A percentile compares a stretch with the other conserved stretches of the same genome.
Evolutionary conservation across 306 rosid species (phyloP).

Genomic region (Styphnolobium japonicum): DNA sequence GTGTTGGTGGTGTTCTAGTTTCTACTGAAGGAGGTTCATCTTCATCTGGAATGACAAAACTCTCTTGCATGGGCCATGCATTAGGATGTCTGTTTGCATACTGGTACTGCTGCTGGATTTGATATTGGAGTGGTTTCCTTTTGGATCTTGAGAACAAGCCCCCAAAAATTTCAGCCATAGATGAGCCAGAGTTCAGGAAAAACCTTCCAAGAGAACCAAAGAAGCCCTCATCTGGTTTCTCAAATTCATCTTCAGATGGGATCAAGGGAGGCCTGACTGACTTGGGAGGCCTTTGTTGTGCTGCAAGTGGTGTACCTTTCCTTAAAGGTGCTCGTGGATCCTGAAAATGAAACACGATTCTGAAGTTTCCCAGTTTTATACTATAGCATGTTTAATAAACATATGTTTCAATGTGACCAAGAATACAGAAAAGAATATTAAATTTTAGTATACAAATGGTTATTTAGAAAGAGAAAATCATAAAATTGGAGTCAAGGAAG

Average conservation of each 20-base stretch:
- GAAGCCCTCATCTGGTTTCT: constrained; percentile 77
- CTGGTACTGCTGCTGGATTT: constrained; percentile 65
- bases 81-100: constrained; percentile 49
- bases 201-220: constrained; percentile 86
- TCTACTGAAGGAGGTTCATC: constrained; percentile 88
- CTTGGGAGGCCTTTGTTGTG: constrained; percentile 62
- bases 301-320: constrained; percentile 49
- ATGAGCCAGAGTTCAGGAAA: constrained; percentile 63
- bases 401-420: neutral
- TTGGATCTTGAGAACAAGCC: constrained; percentile 60
- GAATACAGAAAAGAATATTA: neutral
- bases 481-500: neutral
- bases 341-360: constrained; percentile 32
- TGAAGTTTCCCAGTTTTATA: neutral
- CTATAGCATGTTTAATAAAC: neutral
- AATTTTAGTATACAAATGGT: neutral
- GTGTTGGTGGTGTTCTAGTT: constrained; percentile 57
- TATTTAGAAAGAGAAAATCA: neutral
- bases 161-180: constrained; percentile 61
- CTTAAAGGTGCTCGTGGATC: constrained; percentile 47
- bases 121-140: constrained; percentile 63
- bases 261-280: constrained; percentile 81
- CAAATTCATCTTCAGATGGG: constrained; percentile 74
- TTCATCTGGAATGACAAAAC: constrained; percentile 80
- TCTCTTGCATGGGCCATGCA: constrained; percentile 90